Percentiles rank a stretch among this genome's conserved stretches.
phyloP scores from a whole-genome alignment of 192 early-diverging fungal genomes.

The Podila minutissima region DNA sequence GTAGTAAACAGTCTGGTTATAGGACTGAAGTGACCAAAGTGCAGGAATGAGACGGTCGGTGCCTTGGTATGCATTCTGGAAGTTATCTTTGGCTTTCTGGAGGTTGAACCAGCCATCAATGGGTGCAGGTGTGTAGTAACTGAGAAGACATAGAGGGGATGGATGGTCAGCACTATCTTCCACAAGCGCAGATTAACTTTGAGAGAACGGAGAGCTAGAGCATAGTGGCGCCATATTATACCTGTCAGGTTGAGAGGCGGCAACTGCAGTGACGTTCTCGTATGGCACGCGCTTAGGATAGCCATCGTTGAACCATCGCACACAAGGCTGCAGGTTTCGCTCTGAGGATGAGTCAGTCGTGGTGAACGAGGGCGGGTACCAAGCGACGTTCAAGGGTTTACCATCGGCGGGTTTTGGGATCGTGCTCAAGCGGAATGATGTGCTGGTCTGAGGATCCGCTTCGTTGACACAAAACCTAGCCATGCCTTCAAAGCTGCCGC shows the following conservation, averaged over 20 bases:
- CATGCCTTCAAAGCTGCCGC: background rate
- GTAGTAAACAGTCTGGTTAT: constrained; percentile 33
- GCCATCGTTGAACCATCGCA: constrained; percentile 36
- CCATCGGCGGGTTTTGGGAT: too few relatives aligned
- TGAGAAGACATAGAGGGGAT: background rate
- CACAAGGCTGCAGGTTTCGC: constrained; percentile 7
- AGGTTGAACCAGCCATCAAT: constrained; percentile 27
- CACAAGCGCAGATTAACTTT: too few relatives aligned
- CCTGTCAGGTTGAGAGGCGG: constrained; percentile 13
- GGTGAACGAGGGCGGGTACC: constrained; percentile 16
- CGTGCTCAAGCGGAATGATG: background rate
- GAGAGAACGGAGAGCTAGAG: background rate
- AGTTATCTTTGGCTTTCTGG: background rate
- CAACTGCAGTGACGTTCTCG: constrained; percentile 11
- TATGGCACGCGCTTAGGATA: constrained; percentile 28
- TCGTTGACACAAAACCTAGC: constrained; percentile 25
- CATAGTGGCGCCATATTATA: background rate
- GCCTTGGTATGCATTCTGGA: background rate
- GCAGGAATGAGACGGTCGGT: background rate
- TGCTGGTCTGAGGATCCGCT: constrained; percentile 2
- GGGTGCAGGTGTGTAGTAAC: constrained; percentile 22
- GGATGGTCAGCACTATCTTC: too few relatives aligned
- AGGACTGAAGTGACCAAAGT: background rate
- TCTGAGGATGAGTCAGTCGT: background rate
- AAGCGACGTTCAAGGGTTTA: background rate